phyloP scores from a whole-genome alignment of 495 filamentous ascomycete genomes.

The Tuber magnatum region DNA sequence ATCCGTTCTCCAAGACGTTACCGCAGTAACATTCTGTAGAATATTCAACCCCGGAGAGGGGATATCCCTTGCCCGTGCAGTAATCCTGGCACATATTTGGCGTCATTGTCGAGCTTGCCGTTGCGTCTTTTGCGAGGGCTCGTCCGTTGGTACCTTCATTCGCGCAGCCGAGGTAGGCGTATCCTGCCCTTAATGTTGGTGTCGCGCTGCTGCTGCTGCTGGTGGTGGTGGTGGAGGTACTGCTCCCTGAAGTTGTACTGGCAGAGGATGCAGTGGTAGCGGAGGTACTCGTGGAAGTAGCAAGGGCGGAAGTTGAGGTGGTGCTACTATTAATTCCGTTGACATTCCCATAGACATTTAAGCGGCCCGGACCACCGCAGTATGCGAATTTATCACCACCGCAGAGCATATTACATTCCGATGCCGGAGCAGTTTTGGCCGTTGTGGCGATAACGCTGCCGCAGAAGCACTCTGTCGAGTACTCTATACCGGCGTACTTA shows the following conservation, averaged over 20 bases:
- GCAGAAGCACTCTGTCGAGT: slow-evolving; percentile 42
- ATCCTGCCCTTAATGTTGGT: slow-evolving; percentile 33
- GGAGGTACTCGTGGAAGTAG: background rate
- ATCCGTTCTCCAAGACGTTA: slow-evolving; percentile 41
- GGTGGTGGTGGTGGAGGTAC: slow-evolving; percentile 8
- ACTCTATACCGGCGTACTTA: slow-evolving; percentile 45
- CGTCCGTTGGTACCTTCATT: slow-evolving; percentile 52
- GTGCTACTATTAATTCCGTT: background rate
- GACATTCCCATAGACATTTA: slow-evolving; percentile 42
- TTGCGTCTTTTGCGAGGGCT: slow-evolving; percentile 54
- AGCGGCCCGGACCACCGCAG: slow-evolving; percentile 44
- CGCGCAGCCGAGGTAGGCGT: slow-evolving; percentile 58
- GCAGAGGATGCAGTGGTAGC: background rate
- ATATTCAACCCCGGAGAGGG: slow-evolving; percentile 60
- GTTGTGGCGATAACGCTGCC: slow-evolving; percentile 32
- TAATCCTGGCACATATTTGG: slow-evolving; percentile 51
- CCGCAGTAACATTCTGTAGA: slow-evolving; percentile 64
- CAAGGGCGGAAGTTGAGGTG: background rate
- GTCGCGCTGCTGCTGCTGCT: background rate
- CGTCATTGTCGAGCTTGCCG: slow-evolving; percentile 50
- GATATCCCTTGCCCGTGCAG: slow-evolving; percentile 42
- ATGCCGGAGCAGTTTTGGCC: slow-evolving; percentile 14
- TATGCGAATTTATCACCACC: slow-evolving; percentile 42
- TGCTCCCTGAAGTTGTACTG: background rate
- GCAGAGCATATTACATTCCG: slow-evolving; percentile 41